Conservation (phyloP, 257 asterid species). For the Perilla frutescens region DNA sequence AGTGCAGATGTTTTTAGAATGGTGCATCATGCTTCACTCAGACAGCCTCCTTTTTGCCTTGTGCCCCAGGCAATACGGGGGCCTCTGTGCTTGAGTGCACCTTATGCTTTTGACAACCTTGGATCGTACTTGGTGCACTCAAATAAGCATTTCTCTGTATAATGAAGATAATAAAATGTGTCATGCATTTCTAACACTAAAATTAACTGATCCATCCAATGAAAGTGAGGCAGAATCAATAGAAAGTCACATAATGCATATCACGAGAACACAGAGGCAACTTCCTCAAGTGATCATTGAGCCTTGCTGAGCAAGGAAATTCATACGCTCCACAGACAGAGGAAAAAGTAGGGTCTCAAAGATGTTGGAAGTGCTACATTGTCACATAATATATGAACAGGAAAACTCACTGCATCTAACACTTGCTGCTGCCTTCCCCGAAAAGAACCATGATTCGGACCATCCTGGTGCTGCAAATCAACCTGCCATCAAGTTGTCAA, state of each 20-base stretch:
- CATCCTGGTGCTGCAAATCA: constrained; percentile 66
- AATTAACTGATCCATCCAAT: constrained; percentile 15
- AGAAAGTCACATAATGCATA: constrained; percentile 2
- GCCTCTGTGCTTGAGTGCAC: not conserved
- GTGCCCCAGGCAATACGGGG: not conserved
- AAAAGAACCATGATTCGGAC: constrained; percentile 40
- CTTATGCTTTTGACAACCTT: not conserved
- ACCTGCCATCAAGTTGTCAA: constrained; percentile 48
- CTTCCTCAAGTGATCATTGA: no score
- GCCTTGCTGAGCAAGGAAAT: no score
- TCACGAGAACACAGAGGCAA: constrained; percentile 12
- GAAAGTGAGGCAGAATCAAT: constrained; percentile 27
- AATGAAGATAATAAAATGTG: not conserved
- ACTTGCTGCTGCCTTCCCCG: constrained; percentile 47
- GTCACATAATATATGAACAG: constrained; percentile 7
- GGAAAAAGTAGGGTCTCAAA: no score
- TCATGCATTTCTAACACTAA: not conserved
- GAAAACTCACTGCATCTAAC: constrained; percentile 54
- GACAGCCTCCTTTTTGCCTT: not conserved
- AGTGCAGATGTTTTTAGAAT: not conserved
- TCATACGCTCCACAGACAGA: no score
- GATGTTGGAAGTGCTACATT: constrained; percentile 6
- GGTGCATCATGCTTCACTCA: not conserved
- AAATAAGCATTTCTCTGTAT: constrained; percentile 11
- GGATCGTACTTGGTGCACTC: not conserved